A percentile compares a stretch with the other conserved stretches of the same genome.
These are phyloP conservation scores for Oryza australiensis DNA, from an alignment of 176 grass and related monocot genomes.

Conservation along the genomic window DNA sequence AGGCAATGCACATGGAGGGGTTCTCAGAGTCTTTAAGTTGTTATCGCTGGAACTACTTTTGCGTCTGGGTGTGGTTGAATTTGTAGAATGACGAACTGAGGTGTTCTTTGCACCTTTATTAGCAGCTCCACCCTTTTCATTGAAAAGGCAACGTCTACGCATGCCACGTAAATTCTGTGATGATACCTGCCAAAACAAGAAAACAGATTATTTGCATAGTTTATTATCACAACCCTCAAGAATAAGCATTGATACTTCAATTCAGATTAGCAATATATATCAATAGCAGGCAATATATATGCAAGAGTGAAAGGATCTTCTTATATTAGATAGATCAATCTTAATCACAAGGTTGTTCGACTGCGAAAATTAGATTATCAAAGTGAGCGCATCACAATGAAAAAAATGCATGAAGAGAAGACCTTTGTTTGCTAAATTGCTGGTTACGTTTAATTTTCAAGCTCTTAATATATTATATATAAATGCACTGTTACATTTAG, in stretches of 20 bases:
- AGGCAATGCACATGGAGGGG: slow-evolving; percentile 67
- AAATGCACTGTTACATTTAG: slow-evolving; percentile 6
- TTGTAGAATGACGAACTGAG: slow-evolving; percentile 38
- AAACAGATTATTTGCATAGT: slow-evolving; percentile 12
- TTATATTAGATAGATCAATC: neutral
- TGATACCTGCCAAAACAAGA: slow-evolving; percentile 56
- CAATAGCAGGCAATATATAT: slow-evolving; percentile 8
- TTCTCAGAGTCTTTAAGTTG: slow-evolving; percentile 54
- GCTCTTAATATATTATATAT: neutral
- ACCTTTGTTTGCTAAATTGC: neutral
- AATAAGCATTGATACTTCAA: slow-evolving; percentile 16
- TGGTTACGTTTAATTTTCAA: slow-evolving; percentile 8
- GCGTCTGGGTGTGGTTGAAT: slow-evolving; percentile 50
- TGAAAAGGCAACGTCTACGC: slow-evolving; percentile 85
- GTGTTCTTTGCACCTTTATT: slow-evolving; percentile 40
- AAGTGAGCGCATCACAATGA: neutral
- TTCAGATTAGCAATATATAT: neutral
- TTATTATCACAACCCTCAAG: neutral
- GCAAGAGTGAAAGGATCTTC: neutral
- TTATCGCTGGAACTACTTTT: slow-evolving; percentile 54
- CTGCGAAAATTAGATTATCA: slow-evolving; percentile 25
- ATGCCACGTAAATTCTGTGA: slow-evolving; percentile 73
- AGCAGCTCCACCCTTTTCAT: slow-evolving; percentile 52
- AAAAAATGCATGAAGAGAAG: neutral
- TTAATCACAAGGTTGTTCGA: slow-evolving; percentile 8